These are phyloP conservation scores for Phytophthora ramorum DNA, from an alignment of 352 stramenopile genomes.

Conservation along the genomic window DNA sequence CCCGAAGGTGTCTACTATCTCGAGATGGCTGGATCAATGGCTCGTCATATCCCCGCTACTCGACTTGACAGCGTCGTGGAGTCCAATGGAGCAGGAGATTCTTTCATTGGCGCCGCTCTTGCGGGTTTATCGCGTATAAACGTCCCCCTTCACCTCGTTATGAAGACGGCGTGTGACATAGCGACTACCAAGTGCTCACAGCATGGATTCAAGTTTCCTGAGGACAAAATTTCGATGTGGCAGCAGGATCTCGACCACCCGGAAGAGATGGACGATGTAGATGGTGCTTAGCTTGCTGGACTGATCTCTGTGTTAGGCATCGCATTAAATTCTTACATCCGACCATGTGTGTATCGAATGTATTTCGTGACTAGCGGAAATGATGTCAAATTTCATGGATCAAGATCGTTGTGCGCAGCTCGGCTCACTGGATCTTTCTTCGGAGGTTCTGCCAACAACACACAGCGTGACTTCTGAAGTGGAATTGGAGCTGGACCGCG, in stretches of 20 bases:
- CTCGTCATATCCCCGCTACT: constrained; percentile 47
- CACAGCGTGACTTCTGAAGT: constrained; percentile 34
- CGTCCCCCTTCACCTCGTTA: constrained; percentile 34
- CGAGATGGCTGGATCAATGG: constrained; percentile 23
- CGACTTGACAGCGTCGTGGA: constrained; percentile 54
- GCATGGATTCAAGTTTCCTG: constrained; percentile 53
- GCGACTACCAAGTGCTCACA: constrained; percentile 69
- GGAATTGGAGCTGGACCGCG: constrained; percentile 21
- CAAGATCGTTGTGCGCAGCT: not conserved
- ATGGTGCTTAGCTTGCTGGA: constrained; percentile 15
- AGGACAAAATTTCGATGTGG: constrained; percentile 30
- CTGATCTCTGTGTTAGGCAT: not conserved
- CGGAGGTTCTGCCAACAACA: not conserved
- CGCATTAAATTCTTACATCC: constrained; percentile 8
- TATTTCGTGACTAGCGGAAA: constrained; percentile 3
- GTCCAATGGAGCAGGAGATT: constrained; percentile 77
- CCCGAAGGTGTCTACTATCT: constrained; percentile 66
- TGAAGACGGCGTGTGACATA: constrained; percentile 59
- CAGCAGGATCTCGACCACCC: constrained; percentile 12
- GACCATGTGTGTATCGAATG: not conserved
- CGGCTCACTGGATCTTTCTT: not conserved
- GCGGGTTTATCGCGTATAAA: constrained; percentile 45
- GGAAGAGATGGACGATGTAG: not conserved
- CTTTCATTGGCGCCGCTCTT: constrained; percentile 73
- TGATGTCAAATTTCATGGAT: not conserved